Evolutionary conservation across 352 stramenopile species (phyloP), one percentile per base, ranked within the genome.

Genomic region (Pythium phragmitis): DNA sequence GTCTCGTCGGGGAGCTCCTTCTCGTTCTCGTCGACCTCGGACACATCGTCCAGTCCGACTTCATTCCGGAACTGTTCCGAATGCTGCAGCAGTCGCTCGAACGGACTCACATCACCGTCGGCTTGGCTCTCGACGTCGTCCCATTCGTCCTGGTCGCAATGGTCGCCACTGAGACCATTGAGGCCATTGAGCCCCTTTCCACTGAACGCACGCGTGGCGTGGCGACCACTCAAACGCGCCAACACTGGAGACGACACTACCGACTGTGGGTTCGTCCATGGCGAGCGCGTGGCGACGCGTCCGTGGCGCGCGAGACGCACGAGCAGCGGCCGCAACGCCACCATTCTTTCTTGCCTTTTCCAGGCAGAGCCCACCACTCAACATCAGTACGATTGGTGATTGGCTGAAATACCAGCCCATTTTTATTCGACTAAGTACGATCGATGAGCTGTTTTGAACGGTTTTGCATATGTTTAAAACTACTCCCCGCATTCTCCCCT

Each of bases 61-160:
- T 73, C 60, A 70, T 72, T 5, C 34, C 65, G 79, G 68, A 88
- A 92, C 43, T 88, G 64, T 65, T 87, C 70, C 61, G 79, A 86
- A 67, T 88, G 75, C 60, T 85, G 78, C 65, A 91, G 39, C 30
- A 92, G 70, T 8, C 78, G 78, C 64, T 91, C 80, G 1, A 92
- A 82, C 28, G 81, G 76, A 68, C 74, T 89, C 63, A 84, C 33
- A 12, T 78, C 70, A 14, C 65, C 67, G n/a, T 64, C 36, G 14
- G 30, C 7, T 2, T 26, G 56, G 37, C 47, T 6, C 14, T 67
- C 52, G 19, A 64, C 52, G 19, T 75, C 56, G 16, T 71, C 49
- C n/a, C 64, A 51, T 14, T 76, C 52, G 14, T 74, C 57, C 14
- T 51, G 39, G 21, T 57, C 53, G n/a, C 39, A 34, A 23, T 59